Percentiles rank a stretch among this genome's conserved stretches.
Evolutionary conservation across 164 flowering plant genomes (phyloP).

Genomic region (Akebia trifoliata): DNA sequence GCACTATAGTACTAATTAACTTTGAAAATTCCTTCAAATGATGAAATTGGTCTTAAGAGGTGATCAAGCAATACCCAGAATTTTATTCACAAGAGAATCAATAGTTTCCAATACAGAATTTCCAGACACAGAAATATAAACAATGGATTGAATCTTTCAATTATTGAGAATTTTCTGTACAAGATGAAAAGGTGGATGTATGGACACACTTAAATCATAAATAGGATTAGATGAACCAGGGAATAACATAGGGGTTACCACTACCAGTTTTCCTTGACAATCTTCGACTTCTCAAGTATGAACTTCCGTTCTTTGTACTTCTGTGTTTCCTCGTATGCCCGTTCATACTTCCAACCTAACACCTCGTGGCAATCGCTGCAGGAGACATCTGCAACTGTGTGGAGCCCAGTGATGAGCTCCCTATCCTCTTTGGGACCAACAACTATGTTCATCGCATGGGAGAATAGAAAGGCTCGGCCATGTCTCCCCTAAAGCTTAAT

Average conservation of each 20-base stretch:
- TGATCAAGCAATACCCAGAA: neutral
- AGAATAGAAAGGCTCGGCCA: conserved; percentile 48
- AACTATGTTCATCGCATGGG: conserved; percentile 48
- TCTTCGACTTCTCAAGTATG: conserved; percentile 49
- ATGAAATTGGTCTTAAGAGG: neutral
- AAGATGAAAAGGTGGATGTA: conserved; percentile 10
- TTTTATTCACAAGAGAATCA: conserved; percentile 14
- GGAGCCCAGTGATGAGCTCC: conserved; percentile 44
- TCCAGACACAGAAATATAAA: conserved; percentile 3
- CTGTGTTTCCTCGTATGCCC: conserved; percentile 47
- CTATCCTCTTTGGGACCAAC: conserved; percentile 48
- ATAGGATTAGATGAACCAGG: neutral
- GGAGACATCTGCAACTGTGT: conserved; percentile 49
- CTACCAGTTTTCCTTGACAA: conserved; percentile 48
- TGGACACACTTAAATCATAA: conserved; percentile 10
- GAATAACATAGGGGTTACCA: conserved; percentile 22
- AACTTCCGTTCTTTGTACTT: conserved; percentile 79
- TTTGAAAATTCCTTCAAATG: neutral
- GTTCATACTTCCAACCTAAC: conserved; percentile 57
- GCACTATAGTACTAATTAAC: no score
- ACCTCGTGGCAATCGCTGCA: conserved; percentile 43
- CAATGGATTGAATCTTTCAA: conserved; percentile 14
- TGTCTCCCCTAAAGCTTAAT: conserved; percentile 33
- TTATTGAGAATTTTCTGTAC: conserved; percentile 16
- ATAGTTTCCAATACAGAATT: conserved; percentile 7